Base-by-base conservation (phyloP, 257 asterid genomes). In the Jacaranda copaia region DNA sequence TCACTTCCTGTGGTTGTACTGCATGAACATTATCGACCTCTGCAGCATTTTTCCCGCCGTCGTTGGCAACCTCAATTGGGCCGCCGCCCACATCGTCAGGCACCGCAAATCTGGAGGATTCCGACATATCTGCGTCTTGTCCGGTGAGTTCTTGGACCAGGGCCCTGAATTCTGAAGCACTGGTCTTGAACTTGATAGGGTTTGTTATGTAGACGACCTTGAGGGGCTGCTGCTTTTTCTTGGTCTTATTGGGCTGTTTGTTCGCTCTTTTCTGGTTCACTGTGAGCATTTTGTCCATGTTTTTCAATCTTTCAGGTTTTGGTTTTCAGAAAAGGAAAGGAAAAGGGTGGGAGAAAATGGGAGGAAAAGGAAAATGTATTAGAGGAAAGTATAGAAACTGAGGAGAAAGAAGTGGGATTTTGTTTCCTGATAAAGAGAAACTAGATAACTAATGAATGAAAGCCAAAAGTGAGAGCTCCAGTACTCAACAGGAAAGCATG, bases 101-200 rank as follows among this genome's bases (percentile, higher is more conserved):
- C 43, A 49, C 66, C 19, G 77, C 42, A 45, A 64, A 81, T 61
- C 75, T 70, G 20, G 81, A 11, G 13, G 79, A 62, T 40, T 83
- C 83, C 15, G 87, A 60, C 39, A 73, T 12, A 25, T 84, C 90
- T 39, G 98, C 81, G 38, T 88, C 89, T 35, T 75, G 90, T 8
- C 98, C 98, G 53, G 98, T 93, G 81, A 93, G 93, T 76, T 88
- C 89, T 83, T 93, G 98, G 35, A 93, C 98, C 6, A 93, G 82
- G 45, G 91, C 88, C 20, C 91, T 74, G 76, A 93, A 93, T 55
- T 88, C 85, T 0, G 95, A 88, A 13, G 89, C 94, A 57, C 88
- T 88, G 2, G 97, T 57, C 43, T 81, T 77, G 82, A 93, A 87
- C 83, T 84, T 93, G 88, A 90, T 84, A 65, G 97, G 98, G 82